Base-by-base conservation (phyloP, 331 rosid genomes). In the Malus hybrid region DNA sequence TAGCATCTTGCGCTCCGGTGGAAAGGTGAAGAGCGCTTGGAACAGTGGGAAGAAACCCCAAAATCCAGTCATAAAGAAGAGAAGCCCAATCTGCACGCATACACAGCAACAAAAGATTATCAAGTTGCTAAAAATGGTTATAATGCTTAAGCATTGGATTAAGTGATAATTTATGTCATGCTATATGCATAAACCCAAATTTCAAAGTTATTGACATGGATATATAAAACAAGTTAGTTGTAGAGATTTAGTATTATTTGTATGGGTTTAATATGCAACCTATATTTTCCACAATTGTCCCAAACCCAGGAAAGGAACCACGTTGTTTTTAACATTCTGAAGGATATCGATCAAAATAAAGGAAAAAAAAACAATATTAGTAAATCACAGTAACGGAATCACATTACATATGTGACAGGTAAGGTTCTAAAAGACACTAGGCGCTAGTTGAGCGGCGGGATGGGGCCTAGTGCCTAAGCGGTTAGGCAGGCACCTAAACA, bases 21-120 rank as follows among this genome's bases (percentile, higher is more conserved):
- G 93, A 73, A 92, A 90, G 10, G 93, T 90, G 88, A 82, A 84
- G 44, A 90, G 86, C 15, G 96, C 96, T 83, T 88, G 84, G 10
- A 68, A 84, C 14, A 92, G 84, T 13, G 93, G 85, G 77, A 84
- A 71, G 78, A 84, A 87, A 0, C 87, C 79, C 96, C 97, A 90
- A 46, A 92, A 90, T 69, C 90, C 88, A 19, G 82, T 14, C 22
- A 82, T 59, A 71, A 90, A 92, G 89, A 85, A 90, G 29, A 90
- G 85, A 16, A 90, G 86, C 19, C 96, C 97, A 54, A 81, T 81
- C 97, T 92, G 78, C 83, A 85, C 28, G 62, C n/a, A 65, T 28
- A 28, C 9, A 24, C 31, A 50, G 33, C 10, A 9, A n/a, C 59
- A 22, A 27, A 36, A 73, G 36, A 60, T 36, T 56, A 56, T 56